Base-by-base conservation (phyloP, 305 asterid species). In the Ilex paraguariensis region DNA sequence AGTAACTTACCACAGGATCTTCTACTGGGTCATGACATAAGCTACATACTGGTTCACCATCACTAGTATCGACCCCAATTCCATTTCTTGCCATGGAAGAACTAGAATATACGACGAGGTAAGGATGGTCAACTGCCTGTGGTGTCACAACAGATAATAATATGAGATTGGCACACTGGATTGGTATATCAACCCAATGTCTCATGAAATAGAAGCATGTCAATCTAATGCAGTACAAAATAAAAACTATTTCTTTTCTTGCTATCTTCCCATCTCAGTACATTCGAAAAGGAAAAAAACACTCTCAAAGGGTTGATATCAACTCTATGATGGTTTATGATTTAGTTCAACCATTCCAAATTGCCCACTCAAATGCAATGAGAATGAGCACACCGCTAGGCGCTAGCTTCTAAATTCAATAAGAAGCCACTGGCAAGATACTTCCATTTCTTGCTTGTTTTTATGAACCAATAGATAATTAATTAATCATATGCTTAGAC, bases 51-150 rank as follows among this genome's bases (percentile, higher is more conserved):
- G 66, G 84, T 63, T 73, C 84, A 61, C 56, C 83, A 48, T 59
- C 76, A 67, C 70, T 64, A 62, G 75, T 74, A 57, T 77, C 86
- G 71, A 66, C 79, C 60, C 74, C 42, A 68, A 71, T 71, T 68
- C 76, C 88, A 75, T 65, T 84, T 63, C 84, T 83, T 70, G 75
- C 87, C 82, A 76, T 66, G 67, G 95, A 65, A 66, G 88, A 66
- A 63, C 64, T 79, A 60, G 95, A 89, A 84, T 92, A 87, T 69
- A 82, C 95, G 61, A 92, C 96, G 63, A 92, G 98, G 81, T 92
- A 89, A 65, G 98, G 96, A 79, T 92, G 98, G 74, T 92, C 91
- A 71, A 92, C 98, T 70, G 97, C 98, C 96, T 92, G 87, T 59
- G 60, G 67, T 21, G 54, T 56, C n/a, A 65, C 53, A 68, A 46